These are phyloP conservation scores for Boletus semigastroideus DNA, from an alignment of 1,284 basidiomycete genomes.

Conservation along the genomic window DNA sequence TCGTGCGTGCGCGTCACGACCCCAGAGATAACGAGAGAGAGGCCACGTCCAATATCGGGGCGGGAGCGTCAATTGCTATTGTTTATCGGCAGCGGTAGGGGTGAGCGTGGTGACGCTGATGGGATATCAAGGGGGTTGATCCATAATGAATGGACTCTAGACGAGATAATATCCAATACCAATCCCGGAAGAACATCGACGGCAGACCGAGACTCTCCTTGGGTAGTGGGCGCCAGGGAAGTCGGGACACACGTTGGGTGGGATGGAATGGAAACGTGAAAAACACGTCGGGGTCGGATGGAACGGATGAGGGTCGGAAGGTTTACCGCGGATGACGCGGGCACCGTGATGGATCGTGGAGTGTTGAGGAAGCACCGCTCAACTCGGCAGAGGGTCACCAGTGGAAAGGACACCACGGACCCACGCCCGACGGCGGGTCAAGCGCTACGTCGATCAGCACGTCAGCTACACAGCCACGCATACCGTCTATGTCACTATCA, in stretches of 20 bases:
- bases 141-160: not conserved
- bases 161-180: conserved; percentile 2
- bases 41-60: not conserved
- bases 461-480: not conserved
- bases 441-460: conserved; percentile 2
- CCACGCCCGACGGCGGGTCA: conserved; percentile 1
- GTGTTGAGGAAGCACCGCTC: no score
- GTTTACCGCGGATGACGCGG: not conserved
- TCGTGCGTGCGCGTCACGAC: not conserved
- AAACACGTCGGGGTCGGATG: not conserved
- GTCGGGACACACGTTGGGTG: not conserved
- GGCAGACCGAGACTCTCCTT: conserved; percentile 1
- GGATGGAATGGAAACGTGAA: not conserved
- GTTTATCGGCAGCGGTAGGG: not conserved
- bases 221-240: not conserved
- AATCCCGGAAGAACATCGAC: not conserved
- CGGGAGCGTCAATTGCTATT: not conserved
- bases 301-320: conserved; percentile 1
- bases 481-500: not conserved
- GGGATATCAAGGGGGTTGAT: conserved; percentile 7
- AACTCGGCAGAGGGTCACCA: not conserved
- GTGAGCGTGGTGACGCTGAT: not conserved
- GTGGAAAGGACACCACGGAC: not conserved
- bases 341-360: not conserved
- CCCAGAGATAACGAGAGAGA: not conserved